Evolutionary conservation across 2,329 filamentous ascomycete genomes (phyloP), one percentile per base, ranked within the genome.

Genomic region (Fonsecaea nubica): DNA sequence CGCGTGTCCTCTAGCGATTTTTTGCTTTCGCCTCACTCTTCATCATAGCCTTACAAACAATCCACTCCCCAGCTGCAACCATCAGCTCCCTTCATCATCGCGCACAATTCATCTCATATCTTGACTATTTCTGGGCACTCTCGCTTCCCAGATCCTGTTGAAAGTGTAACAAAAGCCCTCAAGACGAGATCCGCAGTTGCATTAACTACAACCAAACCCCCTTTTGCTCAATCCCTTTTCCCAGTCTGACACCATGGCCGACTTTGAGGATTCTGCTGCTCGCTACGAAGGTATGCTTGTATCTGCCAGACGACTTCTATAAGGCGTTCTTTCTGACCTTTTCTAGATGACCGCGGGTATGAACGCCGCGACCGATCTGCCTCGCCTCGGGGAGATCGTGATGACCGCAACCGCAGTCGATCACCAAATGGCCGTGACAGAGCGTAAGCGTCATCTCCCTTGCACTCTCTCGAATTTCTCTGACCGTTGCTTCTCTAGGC

Each of bases 281-380:
- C 83, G 83, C 74, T 90, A 89, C 78, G 87, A 89, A 70, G 88
- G 88, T 90, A 84, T 75, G 82, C 79, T 58, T 38, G 58, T 18
- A 62, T 8, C 2, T 15, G 6, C 21, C n/a, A 30, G n/a, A 36
- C 53, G n/a, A 21, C 13, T 18, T 33, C 9, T 65, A 32, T 38
- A 32, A 35, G 13, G n/a, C 40, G 13, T 54, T 69, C 69, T 66
- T 40, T 59, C 72, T 42, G 57, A 32, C 36, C 61, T 65, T 55
- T 53, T 35, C 15, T 69, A 80, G 84, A 89, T 74, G 87, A 90
- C 75, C 82, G 84, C 77, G 86, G 86, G 73, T 89, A 89, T 77
- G 84, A 87, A 69, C 87, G 88, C 75, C 87, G 88, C 76, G 87
- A 90, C 72, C 85, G 88, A 76, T 89, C 86, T 77, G 86, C 87